Base-by-base conservation (phyloP, 2,329 filamentous ascomycete genomes). In the Hymenotorrendiella dingleyae region DNA sequence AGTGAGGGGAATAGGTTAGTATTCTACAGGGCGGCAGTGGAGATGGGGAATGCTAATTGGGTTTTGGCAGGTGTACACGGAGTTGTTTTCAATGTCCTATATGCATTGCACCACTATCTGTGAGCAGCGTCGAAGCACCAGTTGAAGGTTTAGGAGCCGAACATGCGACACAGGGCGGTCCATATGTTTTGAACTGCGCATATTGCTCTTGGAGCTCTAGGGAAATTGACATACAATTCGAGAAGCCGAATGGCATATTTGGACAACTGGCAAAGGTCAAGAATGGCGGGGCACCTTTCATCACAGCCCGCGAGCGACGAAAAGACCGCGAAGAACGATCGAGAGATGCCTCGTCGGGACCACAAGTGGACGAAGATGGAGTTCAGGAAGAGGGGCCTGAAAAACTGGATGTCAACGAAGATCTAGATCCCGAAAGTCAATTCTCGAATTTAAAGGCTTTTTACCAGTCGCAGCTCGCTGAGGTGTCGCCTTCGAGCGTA, bases 81-180 rank as follows among this genome's bases (percentile, higher is more conserved):
- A 96, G 90, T 62, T 98, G 93, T 66, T 97, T 93, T 69, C 87
- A 94, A 61, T 98, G 93, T 56, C 93, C 93, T 0, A 72, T 90
- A 50, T 98, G 93, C 64, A 81, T 86, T 21, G 81, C 88, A 0
- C 85, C 88, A 10, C 74, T 97, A 29, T 74, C 81, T 16, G 81
- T 93, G 40, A 85, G 80, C 40, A 80, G 81, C 16, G 67, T 90
- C 47, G 84, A 89, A 64, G 60, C 45, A 57, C 67, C 22, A 43
- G 59, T 36, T 37, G 64, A 20, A 46, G 63, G 16, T 8, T 42
- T 54, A 35, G 54, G 49, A 53, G 62, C 38, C 60, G 64, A 50
- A 63, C 60, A 49, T 51, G 45, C 58, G n/a, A 52, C 57, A 12
- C 65, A 66, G 40, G 64, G 67, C 39, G 75, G 76, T 1, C 82